Base-by-base conservation (phyloP, 352 stramenopile species). In the Pythium insidiosum region DNA sequence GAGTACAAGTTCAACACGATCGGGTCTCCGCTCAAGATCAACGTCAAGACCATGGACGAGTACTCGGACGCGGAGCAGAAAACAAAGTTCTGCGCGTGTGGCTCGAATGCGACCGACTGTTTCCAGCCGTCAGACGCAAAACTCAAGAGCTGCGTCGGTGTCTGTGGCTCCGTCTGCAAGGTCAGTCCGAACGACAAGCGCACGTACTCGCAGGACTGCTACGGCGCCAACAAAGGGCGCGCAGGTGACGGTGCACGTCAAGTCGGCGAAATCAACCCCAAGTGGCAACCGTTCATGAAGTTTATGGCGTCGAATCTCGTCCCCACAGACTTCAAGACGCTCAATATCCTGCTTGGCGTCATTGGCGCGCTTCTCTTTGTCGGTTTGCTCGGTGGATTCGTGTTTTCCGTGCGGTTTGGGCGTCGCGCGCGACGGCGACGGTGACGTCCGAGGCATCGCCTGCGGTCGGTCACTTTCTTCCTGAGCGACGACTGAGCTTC, bases 41-140 rank as follows among this genome's bases (percentile, higher is more conserved):
- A 87, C 30, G 73, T 88, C 19, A 73, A 63, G 22, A 86, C 68
- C 6, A 84, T 82, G 53, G 59, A 82, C 38, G 51, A 81, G 33
- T 41, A 77, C 9, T 51, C 56, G 3, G 38, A 45, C 2, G 41
- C 36, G 1, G 60, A 66, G 26, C 66, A 80, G 23, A 55, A 67
- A 36, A 49, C 68, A 6, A 68, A 67, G 37, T 66, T 84, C 22
- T 88, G 75, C 52, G 45, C 55, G 2, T 85, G 72, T 52, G 62
- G 39, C 12, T 43, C 35, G 2, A 62, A 61, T 29, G 26, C 38
- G 23, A 78, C 53, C 11, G 64, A 53, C 11, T 88, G 76, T 41
- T 70, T 79, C 39, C 24, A 36, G 5, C 76, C 76, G 13, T 63
- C 76, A 45, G 56, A 84, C 43, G 46, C 53, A 22, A 51, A 55